Conservation (phyloP, 2,329 filamentous ascomycete species). For the Neobulgaria alba region DNA sequence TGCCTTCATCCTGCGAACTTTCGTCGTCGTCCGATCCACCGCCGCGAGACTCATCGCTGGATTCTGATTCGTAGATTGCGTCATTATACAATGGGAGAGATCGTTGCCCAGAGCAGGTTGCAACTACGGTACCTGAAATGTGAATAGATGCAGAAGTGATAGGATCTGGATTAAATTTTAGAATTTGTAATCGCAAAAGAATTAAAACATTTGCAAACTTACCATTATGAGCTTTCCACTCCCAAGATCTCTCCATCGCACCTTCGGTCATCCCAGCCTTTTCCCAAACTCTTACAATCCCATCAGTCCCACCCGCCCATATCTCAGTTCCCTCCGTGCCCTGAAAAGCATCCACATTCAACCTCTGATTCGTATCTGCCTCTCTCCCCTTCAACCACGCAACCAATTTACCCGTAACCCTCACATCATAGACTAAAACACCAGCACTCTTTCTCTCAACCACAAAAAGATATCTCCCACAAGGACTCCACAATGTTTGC, state of each 20-base stretch:
- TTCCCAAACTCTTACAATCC: constrained; percentile 50
- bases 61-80: constrained; percentile 7
- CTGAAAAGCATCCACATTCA: constrained; percentile 47
- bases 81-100: constrained; percentile 1
- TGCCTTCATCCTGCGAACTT: constrained; percentile 7
- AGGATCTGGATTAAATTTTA: constrained; percentile 19
- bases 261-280: constrained; percentile 43
- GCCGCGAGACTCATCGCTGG: constrained; percentile 6
- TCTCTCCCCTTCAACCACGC: constrained; percentile 43
- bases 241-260: constrained; percentile 19
- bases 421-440: constrained; percentile 54
- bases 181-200: constrained; percentile 3
- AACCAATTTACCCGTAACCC: constrained; percentile 49
- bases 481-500: constrained; percentile 53
- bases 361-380: constrained; percentile 45
- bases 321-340: constrained; percentile 46
- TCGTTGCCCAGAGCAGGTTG: constrained; percentile 29
- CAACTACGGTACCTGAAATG: constrained; percentile 27
- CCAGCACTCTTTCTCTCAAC: constrained; percentile 49
- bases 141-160: constrained; percentile 26
- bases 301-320: constrained; percentile 50
- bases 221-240: constrained; percentile 29
- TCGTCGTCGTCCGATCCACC: constrained; percentile 5
- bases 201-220: constrained; percentile 2
- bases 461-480: constrained; percentile 53